Evolutionary conservation across 139 green algal genomes (phyloP).

Genomic region (Chlorella sp.): DNA sequence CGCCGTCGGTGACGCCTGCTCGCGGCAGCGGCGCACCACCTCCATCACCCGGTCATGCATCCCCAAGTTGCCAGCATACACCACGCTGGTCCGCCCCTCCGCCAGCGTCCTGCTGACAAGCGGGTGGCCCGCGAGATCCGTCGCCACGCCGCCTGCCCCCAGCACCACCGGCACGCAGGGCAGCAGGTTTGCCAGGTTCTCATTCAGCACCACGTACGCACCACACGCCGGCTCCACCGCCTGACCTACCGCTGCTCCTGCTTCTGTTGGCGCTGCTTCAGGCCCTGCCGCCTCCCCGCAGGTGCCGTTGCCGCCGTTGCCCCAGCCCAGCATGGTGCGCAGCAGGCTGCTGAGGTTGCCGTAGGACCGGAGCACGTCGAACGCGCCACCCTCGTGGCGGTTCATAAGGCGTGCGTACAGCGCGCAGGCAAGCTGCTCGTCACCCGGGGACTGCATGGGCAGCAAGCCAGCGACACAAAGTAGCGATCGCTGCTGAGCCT

Average conservation of each 20-base stretch:
- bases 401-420: constrained; percentile 11
- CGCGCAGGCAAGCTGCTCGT: neutral
- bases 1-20: no score
- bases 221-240: constrained; percentile 15
- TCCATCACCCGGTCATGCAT: neutral
- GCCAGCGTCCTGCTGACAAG: neutral
- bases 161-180: constrained; percentile 17
- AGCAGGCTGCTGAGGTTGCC: constrained; percentile 12
- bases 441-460: no score
- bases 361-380: constrained; percentile 19
- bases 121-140: neutral
- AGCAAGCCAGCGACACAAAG: no score
- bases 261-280: no score
- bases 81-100: constrained; percentile 11
- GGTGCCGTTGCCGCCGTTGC: neutral
- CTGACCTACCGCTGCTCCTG: neutral
- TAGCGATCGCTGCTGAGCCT: no score
- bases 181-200: constrained; percentile 22
- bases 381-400: constrained; percentile 12
- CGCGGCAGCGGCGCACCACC: no score
- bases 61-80: constrained; percentile 9
- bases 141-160: constrained; percentile 11
- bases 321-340: constrained; percentile 12
- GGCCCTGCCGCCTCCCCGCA: no score
- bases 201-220: constrained; percentile 13